These are phyloP conservation scores for Cetraspora pellucida DNA, from an alignment of 192 early-diverging fungal genomes.

Conservation along the genomic window DNA sequence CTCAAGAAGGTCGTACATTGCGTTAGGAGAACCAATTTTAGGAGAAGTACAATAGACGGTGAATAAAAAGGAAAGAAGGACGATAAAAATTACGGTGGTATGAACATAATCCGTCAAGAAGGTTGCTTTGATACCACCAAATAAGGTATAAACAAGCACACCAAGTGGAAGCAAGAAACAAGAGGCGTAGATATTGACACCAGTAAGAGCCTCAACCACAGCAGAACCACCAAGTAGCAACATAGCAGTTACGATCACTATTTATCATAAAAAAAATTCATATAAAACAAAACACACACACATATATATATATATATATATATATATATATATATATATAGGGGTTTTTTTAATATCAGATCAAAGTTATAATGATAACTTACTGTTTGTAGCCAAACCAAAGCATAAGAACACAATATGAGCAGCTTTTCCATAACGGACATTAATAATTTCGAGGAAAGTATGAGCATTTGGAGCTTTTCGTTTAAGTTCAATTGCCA, in stretches of 20 bases:
- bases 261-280: not conserved
- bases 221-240: conserved; percentile 70
- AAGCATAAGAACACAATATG: conserved; percentile 64
- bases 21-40: conserved; percentile 63
- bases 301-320: not conserved
- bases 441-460: conserved; percentile 69
- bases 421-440: conserved; percentile 63
- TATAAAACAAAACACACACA: not conserved
- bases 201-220: conserved; percentile 65
- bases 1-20: conserved; percentile 70
- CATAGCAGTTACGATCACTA: conserved; percentile 74
- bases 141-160: conserved; percentile 65
- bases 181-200: conserved; percentile 64
- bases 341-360: not conserved
- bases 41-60: conserved; percentile 64
- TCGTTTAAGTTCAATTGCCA: conserved; percentile 75
- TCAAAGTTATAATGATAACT: not conserved
- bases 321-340: not conserved
- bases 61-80: conserved; percentile 69
- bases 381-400: conserved; percentile 48
- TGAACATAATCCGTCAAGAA: conserved; percentile 75
- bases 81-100: conserved; percentile 69
- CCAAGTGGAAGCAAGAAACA: conserved; percentile 71
- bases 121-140: conserved; percentile 75
- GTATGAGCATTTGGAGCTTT: conserved; percentile 76